Evolutionary conservation across 495 filamentous ascomycete species (phyloP).

Genomic region (Penicillium alfredii): DNA sequence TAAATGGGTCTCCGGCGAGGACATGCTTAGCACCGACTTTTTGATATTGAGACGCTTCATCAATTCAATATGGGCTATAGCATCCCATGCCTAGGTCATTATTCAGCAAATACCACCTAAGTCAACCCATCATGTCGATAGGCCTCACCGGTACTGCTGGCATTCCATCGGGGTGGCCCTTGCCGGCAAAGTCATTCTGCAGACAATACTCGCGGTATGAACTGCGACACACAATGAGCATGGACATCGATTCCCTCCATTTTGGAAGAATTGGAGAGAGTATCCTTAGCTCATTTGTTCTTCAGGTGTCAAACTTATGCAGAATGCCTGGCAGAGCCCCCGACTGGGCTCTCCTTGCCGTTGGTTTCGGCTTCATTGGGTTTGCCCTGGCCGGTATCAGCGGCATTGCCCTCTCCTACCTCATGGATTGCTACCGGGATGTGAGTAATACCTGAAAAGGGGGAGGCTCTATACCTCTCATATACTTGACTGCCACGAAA

Average conservation of each 20-base stretch:
- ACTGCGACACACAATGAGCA: constrained; percentile 30
- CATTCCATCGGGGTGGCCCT: constrained; percentile 42
- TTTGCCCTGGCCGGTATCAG: constrained; percentile 20
- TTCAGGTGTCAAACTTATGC: constrained; percentile 18
- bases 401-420: constrained; percentile 27
- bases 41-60: constrained; percentile 41
- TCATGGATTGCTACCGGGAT: constrained; percentile 33
- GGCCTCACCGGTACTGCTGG: constrained; percentile 34
- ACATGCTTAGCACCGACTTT: constrained; percentile 48
- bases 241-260: constrained; percentile 33
- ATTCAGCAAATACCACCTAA: not conserved
- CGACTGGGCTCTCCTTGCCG: constrained; percentile 24
- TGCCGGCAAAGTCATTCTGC: constrained; percentile 25
- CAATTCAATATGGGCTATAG: constrained; percentile 36
- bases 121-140: not conserved
- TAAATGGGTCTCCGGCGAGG: constrained; percentile 45
- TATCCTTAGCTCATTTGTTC: not conserved
- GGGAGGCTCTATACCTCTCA: not conserved
- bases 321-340: too few species aligned
- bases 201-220: constrained; percentile 30
- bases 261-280: not conserved
- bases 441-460: constrained; percentile 10
- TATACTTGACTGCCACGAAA: too few species aligned
- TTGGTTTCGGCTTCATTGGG: constrained; percentile 25
- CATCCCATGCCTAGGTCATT: constrained; percentile 33